These are phyloP conservation scores for Colletotrichum tofieldiae DNA, from an alignment of 2,329 filamentous ascomycete genomes.

Conservation along the genomic window DNA sequence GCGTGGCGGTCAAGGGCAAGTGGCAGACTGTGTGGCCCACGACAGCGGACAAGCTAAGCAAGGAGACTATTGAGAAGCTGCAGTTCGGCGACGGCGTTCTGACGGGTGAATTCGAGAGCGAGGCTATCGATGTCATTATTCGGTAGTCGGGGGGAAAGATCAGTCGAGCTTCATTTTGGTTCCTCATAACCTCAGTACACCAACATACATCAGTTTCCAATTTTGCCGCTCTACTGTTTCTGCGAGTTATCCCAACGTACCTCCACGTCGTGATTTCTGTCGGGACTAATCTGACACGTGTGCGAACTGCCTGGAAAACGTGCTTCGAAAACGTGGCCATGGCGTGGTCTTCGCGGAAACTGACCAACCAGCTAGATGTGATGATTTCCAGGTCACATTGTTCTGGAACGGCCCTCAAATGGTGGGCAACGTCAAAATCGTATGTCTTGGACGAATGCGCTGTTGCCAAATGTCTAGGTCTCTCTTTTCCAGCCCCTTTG, in stretches of 20 bases:
- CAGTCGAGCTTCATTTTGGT: background rate
- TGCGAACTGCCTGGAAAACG: background rate
- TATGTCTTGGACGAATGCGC: constrained; percentile 12
- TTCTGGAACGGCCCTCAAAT: background rate
- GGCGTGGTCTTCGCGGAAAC: background rate
- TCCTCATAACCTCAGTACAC: background rate
- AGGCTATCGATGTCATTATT: constrained; percentile 34
- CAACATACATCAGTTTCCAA: background rate
- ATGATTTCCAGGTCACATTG: background rate
- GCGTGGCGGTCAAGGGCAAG: constrained; percentile 54
- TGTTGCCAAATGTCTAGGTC: background rate
- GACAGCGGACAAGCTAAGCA: constrained; percentile 40
- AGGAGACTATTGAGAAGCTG: constrained; percentile 37
- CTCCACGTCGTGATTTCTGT: background rate
- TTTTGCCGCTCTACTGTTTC: background rate
- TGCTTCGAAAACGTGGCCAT: constrained; percentile 1
- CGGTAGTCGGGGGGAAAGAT: background rate
- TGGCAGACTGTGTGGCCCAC: constrained; percentile 57
- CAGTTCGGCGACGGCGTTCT: constrained; percentile 40
- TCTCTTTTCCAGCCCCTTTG: background rate
- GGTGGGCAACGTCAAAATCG: background rate
- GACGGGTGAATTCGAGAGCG: constrained; percentile 40
- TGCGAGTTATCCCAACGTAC: too few relatives aligned
- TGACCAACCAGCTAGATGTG: background rate
- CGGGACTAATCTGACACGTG: background rate